These are phyloP conservation scores for Scedosporium apiospermum DNA, from an alignment of 2,329 filamentous ascomycete genomes.

Conservation along the genomic window DNA sequence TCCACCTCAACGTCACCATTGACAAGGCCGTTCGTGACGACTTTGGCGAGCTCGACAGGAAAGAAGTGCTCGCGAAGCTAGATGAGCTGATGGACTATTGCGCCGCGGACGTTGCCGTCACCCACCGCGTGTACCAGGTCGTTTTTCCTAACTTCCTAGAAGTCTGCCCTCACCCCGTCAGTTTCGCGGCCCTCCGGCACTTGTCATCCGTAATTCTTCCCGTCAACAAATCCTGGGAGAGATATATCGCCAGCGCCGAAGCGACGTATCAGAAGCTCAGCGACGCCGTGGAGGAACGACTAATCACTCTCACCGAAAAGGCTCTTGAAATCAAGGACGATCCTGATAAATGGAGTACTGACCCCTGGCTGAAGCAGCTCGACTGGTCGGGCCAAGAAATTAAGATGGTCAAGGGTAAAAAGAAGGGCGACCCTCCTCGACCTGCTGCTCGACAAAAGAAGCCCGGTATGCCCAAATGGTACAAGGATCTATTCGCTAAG, in stretches of 20 bases:
- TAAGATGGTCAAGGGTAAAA: conserved; percentile 84
- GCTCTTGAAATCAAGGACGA: conserved; percentile 67
- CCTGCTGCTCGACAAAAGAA: conserved; percentile 80
- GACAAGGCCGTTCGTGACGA: conserved; percentile 83
- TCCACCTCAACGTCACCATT: conserved; percentile 83
- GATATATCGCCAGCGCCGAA: conserved; percentile 77
- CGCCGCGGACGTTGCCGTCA: conserved; percentile 85
- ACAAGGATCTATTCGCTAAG: conserved; percentile 77
- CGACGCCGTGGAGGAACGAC: conserved; percentile 65
- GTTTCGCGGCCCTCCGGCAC: conserved; percentile 87
- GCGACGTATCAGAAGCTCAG: conserved; percentile 71
- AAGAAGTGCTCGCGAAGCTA: conserved; percentile 59
- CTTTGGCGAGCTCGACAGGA: conserved; percentile 72
- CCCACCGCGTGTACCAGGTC: conserved; percentile 86
- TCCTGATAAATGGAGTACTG: conserved; percentile 58
- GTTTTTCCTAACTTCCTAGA: conserved; percentile 85
- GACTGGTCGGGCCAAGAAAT: conserved; percentile 94
- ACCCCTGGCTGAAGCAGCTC: conserved; percentile 87
- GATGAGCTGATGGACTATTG: conserved; percentile 88
- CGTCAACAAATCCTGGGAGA: conserved; percentile 78
- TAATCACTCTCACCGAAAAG: conserved; percentile 64
- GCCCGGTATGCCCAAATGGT: conserved; percentile 93
- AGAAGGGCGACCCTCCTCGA: conserved; percentile 69
- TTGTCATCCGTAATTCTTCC: conserved; percentile 90
- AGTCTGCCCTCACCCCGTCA: conserved; percentile 92